Base-by-base conservation (phyloP, 306 rosid species). In the Fragaria iinumae region DNA sequence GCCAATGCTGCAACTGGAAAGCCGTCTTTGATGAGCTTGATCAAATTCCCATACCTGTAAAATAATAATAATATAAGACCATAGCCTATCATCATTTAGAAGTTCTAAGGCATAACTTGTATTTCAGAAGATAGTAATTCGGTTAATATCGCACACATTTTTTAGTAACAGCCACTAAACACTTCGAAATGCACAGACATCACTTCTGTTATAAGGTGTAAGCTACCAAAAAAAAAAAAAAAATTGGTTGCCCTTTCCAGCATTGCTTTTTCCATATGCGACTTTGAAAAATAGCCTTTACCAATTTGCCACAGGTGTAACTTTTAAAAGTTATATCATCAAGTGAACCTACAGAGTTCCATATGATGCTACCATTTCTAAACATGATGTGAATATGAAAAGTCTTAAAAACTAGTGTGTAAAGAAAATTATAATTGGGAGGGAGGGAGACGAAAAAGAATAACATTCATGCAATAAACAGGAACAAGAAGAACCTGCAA, bases 11-110 rank as follows among this genome's bases (percentile, higher is more conserved):
- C 97, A 74, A 95, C 97, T 12, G 97, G 99, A 80, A 92, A 29
- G 93, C 99, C 97, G 92, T 89, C 97, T 90, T 76, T 89, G 99
- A 83, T 95, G 99, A 87, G 89, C 96, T 75, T 88, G 90, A 85
- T 95, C 96, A 81, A 95, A 92, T 81, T 95, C 97, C 97, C 97
- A 95, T 62, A 95, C 90, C 99, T 92, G 78, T 39, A 29, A 64
- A 34, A 11, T 27, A 57, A 43, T 16, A 44, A 49, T 1, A 29
- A 29, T 63, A 67, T 43, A 47, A 29, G 49, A 25, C 38, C 73
- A 50, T 6, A 64, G 43, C 44, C n/a, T 9, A 17, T 67, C 16
- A 34, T 20, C 49, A 18, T 41, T 18, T 34, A 16, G 69, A 38
- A 66, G 41, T 1, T 8, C 2, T 36, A 39, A 2, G 44, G 20